Evolutionary conservation across 495 filamentous ascomycete genomes (phyloP), one percentile per base, ranked within the genome.

Genomic region (Aspergillus egyptiacus): DNA sequence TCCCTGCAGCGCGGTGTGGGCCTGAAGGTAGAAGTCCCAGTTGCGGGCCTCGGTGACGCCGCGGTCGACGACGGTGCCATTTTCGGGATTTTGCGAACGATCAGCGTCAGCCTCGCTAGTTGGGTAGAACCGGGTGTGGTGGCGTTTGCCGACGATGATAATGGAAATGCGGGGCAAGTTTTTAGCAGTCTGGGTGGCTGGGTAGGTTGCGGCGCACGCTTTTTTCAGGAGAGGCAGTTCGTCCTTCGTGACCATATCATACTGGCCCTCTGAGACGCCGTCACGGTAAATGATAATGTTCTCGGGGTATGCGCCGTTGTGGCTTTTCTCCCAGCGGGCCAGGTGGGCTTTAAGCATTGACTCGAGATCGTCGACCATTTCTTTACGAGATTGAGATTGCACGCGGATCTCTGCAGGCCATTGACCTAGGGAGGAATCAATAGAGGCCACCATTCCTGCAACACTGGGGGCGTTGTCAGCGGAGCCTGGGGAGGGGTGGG

Each of bases 241-340:
- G 22, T 72, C 42, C 0, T 68, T 51, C 11, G 82, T 58, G 2
- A 94, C 81, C 8, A 62, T 64, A 3, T 71, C 55, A 62, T 90
- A 95, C 56, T 95, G 86, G 6, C 88, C 83, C 57, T 97, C 91
- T 0, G 85, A 90, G 8, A 97, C 87, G 27, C 91, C 91, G 62
- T 97, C 91, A 22, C 91, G 84, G 68, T 90, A 96, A 36, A 96
- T 76, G 47, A 97, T 62, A 50, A 97, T 87, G 48, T 85, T 85
- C 20, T 80, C 67, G 0, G 91, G 91, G 2, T 59, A 59, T 14
- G 51, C 48, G 9, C 63, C 59, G 36, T 79, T 78, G 53, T 84
- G 74, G 10, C 49, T 47, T 0, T 58, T 56, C 11, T 71, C 66
- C 82, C 82, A 96, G 4, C 81, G 58, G 0, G 59, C 34, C 1